Base-by-base conservation (phyloP, 148 eudicot genomes). In the Rhododendron williamsianum region DNA sequence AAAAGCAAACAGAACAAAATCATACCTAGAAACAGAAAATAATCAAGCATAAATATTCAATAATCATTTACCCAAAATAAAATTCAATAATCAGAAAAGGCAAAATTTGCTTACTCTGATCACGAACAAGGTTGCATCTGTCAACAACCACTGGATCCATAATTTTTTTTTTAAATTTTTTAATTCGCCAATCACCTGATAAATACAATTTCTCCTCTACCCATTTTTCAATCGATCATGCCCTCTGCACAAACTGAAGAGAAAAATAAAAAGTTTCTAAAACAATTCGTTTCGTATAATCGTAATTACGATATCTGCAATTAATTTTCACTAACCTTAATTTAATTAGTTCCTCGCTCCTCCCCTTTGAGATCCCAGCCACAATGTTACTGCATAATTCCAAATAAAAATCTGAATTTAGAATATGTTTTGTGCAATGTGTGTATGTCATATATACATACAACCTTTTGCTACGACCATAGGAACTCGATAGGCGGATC, bases 301-400 rank as follows among this genome's bases (percentile, higher is more conserved):
- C n/a, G 0, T 15, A 16, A 19, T 3, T 18, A 9, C 21, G 10
- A 60, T 23, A 0, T 78, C 38, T 5, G 19, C 18, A 35, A 65
- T 18, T 25, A 6, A 49, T 45, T 2, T 67, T 67, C 76, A 30
- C 76, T 71, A 1, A 89, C 89, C 86, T 84, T 4, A 54, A 54
- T 18, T 60, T 86, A 67, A 67, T 67, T 86, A 85, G 89, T 89
- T 93, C 93, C 96, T 92, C 91, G 94, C 95, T 90, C 94, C 94
- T 92, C 89, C 85, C 90, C 89, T 91, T 92, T 88, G 89, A 87
- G 91, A 88, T 94, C 90, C 76, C 76, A 71, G 91, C 94, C 93
- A 85, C 84, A 91, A 86, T 82, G 87, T 84, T 71, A 90, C 98
- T 96, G 94, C 92, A 92, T 88, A 30, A 52, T 18, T 6, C 23